phyloP scores from a whole-genome alignment of 2,329 filamentous ascomycete genomes.

The Phyllosticta paracitricarpa region DNA sequence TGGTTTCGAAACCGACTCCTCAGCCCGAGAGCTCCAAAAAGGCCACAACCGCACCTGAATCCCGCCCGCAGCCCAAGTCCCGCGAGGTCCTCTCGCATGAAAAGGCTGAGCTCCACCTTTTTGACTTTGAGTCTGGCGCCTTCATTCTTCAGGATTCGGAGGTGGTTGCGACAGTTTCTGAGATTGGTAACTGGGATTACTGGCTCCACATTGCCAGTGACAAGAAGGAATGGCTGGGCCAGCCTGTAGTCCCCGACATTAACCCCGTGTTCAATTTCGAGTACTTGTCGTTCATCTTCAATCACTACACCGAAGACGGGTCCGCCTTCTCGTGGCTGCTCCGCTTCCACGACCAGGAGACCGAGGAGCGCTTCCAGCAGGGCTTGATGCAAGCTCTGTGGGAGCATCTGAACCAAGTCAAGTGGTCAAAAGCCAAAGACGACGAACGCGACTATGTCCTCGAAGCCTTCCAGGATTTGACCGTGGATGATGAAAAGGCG shows the following conservation, averaged over 20 bases:
- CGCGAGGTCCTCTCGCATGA: slow-evolving; percentile 66
- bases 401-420: slow-evolving; percentile 90
- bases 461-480: slow-evolving; percentile 89
- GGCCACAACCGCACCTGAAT: slow-evolving; percentile 50
- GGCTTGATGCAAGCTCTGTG: slow-evolving; percentile 91
- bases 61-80: slow-evolving; percentile 53
- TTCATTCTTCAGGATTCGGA: slow-evolving; percentile 71
- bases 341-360: slow-evolving; percentile 74
- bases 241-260: slow-evolving; percentile 77
- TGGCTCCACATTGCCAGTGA: slow-evolving; percentile 78
- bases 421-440: slow-evolving; percentile 89
- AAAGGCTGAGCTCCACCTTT: slow-evolving; percentile 79
- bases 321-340: slow-evolving; percentile 93
- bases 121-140: slow-evolving; percentile 77
- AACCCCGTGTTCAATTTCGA: slow-evolving; percentile 99
- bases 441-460: slow-evolving; percentile 89
- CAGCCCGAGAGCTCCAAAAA: slow-evolving; percentile 33
- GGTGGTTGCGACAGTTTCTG: slow-evolving; percentile 70
- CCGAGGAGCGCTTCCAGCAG: slow-evolving; percentile 80
- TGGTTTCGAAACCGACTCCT: slow-evolving; percentile 15
- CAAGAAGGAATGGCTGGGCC: slow-evolving; percentile 75
- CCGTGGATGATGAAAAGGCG: slow-evolving; percentile 68
- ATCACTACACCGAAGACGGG: slow-evolving; percentile 82
- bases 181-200: slow-evolving; percentile 87
- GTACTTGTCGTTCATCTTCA: slow-evolving; percentile 98